These are phyloP conservation scores for Fraxinus floribunda DNA, from an alignment of 305 asterid genomes.

Conservation along the genomic window DNA sequence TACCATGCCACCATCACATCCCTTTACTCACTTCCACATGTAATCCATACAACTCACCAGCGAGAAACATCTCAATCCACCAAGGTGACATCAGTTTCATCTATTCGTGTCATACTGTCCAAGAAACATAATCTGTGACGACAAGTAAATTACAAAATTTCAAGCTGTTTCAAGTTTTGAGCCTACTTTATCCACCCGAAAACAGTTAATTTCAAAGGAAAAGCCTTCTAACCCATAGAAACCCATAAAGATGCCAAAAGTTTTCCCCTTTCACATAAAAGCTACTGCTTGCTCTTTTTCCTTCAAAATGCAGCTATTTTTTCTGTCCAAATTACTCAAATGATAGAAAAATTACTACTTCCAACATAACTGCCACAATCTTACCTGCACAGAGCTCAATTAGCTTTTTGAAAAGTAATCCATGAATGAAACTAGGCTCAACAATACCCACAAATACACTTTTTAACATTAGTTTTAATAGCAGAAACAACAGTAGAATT, in stretches of 20 bases:
- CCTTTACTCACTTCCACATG: neutral
- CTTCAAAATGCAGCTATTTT: neutral
- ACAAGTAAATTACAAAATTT: neutral
- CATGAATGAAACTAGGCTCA: neutral
- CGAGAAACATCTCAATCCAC: neutral
- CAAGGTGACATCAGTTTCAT: conserved; percentile 1
- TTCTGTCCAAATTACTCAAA: neutral
- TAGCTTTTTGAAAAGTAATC: neutral
- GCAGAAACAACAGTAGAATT: neutral
- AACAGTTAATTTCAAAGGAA: neutral
- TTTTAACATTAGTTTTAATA: neutral
- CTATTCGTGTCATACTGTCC: neutral
- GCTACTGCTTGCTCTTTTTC: neutral
- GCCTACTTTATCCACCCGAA: neutral
- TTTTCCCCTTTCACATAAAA: neutral
- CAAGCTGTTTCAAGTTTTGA: neutral
- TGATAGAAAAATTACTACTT: neutral
- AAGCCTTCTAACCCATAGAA: neutral
- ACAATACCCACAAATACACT: neutral
- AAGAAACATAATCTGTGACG: neutral
- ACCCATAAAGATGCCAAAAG: neutral
- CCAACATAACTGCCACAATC: neutral
- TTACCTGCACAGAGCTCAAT: neutral
- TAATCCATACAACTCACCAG: conserved; percentile 3
- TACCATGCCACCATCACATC: neutral